phyloP scores from a whole-genome alignment of 2,329 filamentous ascomycete genomes.

The Alternaria consortialis region DNA sequence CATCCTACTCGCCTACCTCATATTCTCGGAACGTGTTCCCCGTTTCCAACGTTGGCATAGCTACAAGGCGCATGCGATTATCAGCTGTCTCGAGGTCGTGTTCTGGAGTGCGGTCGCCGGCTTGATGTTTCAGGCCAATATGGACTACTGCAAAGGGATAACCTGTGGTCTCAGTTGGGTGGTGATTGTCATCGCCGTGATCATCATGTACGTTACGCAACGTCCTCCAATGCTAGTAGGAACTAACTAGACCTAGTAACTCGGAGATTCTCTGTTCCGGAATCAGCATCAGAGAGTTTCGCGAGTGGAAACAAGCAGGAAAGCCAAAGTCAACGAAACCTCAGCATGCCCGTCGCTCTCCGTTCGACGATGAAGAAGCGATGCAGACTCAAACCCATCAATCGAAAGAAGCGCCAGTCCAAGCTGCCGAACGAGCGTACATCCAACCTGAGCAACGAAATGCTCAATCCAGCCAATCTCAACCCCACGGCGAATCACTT shows the following conservation, averaged over 20 bases:
- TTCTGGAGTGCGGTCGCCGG: constrained; percentile 55
- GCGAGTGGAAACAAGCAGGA: background rate
- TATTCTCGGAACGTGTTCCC: constrained; percentile 50
- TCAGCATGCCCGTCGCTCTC: background rate
- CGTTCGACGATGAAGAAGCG: background rate
- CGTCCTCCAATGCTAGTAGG: background rate
- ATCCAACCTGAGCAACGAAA: background rate
- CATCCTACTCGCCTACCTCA: constrained; percentile 53
- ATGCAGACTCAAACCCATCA: background rate
- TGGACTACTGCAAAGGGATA: constrained; percentile 24
- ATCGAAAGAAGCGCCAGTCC: background rate
- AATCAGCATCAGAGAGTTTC: background rate
- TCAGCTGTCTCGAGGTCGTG: constrained; percentile 55
- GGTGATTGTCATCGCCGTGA: constrained; percentile 26
- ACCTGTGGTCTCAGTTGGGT: constrained; percentile 33
- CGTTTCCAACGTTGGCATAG: constrained; percentile 50
- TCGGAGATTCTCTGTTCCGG: background rate
- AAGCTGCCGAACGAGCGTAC: background rate
- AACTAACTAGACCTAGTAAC: background rate
- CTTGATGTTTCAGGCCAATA: constrained; percentile 33
- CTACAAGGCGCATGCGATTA: constrained; percentile 54
- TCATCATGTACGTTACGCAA: constrained; percentile 19
- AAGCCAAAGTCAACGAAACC: background rate
- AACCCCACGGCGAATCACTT: background rate
- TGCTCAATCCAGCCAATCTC: background rate